These are phyloP conservation scores for Avena insularis DNA, from an alignment of 176 grass and related monocot species.

Conservation along the genomic window DNA sequence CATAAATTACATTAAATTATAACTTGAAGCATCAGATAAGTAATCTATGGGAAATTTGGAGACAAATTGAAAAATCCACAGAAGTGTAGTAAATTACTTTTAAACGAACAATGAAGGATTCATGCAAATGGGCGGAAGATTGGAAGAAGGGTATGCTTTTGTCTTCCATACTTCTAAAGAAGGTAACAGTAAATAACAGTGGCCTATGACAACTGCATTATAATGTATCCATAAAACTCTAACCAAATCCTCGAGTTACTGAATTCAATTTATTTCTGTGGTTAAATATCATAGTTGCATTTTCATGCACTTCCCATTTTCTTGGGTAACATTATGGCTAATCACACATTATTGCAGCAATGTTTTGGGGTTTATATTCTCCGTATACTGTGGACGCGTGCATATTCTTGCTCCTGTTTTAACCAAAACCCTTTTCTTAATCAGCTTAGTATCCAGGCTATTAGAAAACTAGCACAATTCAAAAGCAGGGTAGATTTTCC, in stretches of 20 bases:
- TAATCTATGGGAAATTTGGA: not conserved
- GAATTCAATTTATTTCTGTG: constrained; percentile 18
- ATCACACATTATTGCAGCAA: not conserved
- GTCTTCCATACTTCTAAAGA: constrained; percentile 28
- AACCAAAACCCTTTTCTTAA: not conserved
- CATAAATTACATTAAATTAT: constrained; percentile 22
- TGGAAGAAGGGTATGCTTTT: constrained; percentile 6
- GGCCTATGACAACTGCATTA: constrained; percentile 10
- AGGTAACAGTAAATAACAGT: not conserved
- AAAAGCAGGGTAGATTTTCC: not conserved
- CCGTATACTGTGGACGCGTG: not conserved
- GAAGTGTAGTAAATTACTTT: not conserved
- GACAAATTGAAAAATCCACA: not conserved
- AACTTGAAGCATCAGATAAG: constrained; percentile 19
- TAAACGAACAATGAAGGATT: not conserved
- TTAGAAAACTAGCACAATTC: not conserved
- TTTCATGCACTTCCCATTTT: constrained; percentile 2
- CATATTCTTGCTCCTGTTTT: not conserved
- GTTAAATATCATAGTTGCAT: constrained; percentile 30
- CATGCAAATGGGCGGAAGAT: not conserved
- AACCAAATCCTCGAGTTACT: constrained; percentile 15
- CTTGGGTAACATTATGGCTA: not conserved
- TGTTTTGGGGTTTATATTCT: constrained; percentile 22
- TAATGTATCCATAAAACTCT: constrained; percentile 35
- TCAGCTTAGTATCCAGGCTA: not conserved